A percentile compares a stretch with the other conserved stretches of the same genome.
Conservation (phyloP, 345 rosid species). For the Crucihimalaya himalaica region DNA sequence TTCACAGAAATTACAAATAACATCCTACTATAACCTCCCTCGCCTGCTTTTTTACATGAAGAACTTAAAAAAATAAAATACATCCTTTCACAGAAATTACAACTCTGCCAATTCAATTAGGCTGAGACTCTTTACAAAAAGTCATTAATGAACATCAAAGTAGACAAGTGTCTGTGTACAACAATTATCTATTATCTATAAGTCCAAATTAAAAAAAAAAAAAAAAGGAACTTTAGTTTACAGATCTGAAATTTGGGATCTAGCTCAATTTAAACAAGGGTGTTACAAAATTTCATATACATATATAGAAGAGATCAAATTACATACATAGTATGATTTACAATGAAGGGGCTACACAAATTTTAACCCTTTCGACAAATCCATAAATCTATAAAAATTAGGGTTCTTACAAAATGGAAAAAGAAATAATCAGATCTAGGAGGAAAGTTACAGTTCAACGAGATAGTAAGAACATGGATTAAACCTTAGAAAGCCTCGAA, state of each 20-base stretch:
- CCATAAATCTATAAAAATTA: background rate
- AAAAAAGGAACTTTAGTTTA: constrained; percentile 13
- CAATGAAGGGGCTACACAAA: constrained; percentile 27
- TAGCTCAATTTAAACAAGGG: constrained; percentile 20
- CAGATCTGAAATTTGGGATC: constrained; percentile 39
- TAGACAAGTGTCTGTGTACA: background rate
- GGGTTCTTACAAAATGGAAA: constrained; percentile 37
- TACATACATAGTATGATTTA: constrained; percentile 24
- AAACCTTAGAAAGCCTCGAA: constrained; percentile 19
- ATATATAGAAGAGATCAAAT: constrained; percentile 21
- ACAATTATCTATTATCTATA: background rate
- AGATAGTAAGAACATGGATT: constrained; percentile 8
- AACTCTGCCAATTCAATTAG: constrained; percentile 14
- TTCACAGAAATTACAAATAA: background rate
- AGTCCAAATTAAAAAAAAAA: no score
- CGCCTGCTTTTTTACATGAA: constrained; percentile 14
- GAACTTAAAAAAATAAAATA: background rate
- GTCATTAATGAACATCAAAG: constrained; percentile 14
- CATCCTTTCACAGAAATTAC: constrained; percentile 27
- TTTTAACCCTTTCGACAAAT: background rate
- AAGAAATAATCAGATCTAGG: constrained; percentile 33
- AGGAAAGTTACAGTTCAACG: constrained; percentile 29
- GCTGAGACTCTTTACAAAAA: constrained; percentile 32
- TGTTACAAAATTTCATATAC: constrained; percentile 19
- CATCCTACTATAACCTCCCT: background rate